phyloP scores from a whole-genome alignment of 75 land plant genomes.

The Pinus tabuliformis region DNA sequence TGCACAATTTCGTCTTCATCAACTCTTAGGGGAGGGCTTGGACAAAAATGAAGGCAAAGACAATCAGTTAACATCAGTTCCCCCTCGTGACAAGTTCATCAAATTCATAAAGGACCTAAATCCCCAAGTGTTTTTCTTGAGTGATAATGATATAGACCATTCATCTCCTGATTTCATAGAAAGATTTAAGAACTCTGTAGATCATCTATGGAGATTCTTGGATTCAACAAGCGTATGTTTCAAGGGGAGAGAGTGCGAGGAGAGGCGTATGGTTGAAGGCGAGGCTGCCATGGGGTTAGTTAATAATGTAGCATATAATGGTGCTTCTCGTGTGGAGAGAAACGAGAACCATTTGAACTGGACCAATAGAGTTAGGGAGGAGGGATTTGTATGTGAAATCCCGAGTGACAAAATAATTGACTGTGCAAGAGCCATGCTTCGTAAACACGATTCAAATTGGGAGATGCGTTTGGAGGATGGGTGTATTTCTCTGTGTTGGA shows the following conservation, averaged over 20 bases:
- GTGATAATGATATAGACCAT: slow-evolving; percentile 57
- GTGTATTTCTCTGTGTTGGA: slow-evolving; percentile 51
- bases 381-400: slow-evolving; percentile 36
- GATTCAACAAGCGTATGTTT: slow-evolving; percentile 66
- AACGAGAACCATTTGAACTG: slow-evolving; percentile 41
- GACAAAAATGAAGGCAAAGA: slow-evolving; percentile 5
- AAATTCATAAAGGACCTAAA: slow-evolving; percentile 23
- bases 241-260: slow-evolving; percentile 54
- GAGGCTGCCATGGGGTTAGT: slow-evolving; percentile 50
- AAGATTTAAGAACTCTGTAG: slow-evolving; percentile 34
- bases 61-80: neutral
- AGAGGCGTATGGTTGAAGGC: slow-evolving; percentile 61
- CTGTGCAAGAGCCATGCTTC: slow-evolving; percentile 41
- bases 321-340: slow-evolving; percentile 31
- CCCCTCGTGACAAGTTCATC: slow-evolving; percentile 43
- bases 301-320: slow-evolving; percentile 30
- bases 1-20: slow-evolving; percentile 58
- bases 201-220: slow-evolving; percentile 54
- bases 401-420: slow-evolving; percentile 57
- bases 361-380: slow-evolving; percentile 37
- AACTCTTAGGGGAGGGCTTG: slow-evolving; percentile 19
- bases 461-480: slow-evolving; percentile 45
- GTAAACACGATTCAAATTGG: slow-evolving; percentile 63
- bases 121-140: slow-evolving; percentile 56
- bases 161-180: slow-evolving; percentile 44